Conservation (phyloP, 2,329 filamentous ascomycete species). For the Gliomastix tumulicola region DNA sequence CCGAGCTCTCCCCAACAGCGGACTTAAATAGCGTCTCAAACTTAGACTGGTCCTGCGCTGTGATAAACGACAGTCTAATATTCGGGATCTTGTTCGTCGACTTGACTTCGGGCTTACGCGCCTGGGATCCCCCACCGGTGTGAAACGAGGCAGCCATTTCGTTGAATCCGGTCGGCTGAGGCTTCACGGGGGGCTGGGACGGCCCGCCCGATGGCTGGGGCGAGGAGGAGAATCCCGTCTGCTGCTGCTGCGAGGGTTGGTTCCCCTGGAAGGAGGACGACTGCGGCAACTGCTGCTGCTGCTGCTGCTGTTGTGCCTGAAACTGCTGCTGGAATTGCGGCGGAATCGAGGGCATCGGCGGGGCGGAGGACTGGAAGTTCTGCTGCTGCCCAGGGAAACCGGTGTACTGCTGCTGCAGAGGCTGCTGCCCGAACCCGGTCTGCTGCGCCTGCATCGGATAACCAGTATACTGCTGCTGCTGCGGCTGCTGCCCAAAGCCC, state of each 20-base stretch:
- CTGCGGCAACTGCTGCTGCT: conserved; percentile 29
- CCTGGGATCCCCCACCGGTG: conserved; percentile 35
- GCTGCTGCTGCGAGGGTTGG: conserved; percentile 29
- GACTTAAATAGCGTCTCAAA: conserved; percentile 98
- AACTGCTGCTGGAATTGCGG: conserved; percentile 50
- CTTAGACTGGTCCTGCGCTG: conserved; percentile 87
- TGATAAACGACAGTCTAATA: conserved; percentile 92
- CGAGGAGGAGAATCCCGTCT: conserved; percentile 36
- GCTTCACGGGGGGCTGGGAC: conserved; percentile 51
- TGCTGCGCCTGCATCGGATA: conserved; percentile 42
- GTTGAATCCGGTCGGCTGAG: conserved; percentile 58
- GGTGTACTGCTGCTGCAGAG: conserved; percentile 61
- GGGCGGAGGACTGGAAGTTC: conserved; percentile 52
- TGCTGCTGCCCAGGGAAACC: conserved; percentile 54
- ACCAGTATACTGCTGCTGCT: conserved; percentile 52
- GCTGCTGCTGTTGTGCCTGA: conserved; percentile 34
- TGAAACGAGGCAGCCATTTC: conserved; percentile 64
- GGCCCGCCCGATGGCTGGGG: conserved; percentile 36
- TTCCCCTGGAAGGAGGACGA: conserved; percentile 21
- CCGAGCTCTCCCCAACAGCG: conserved; percentile 75
- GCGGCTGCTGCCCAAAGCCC: conserved; percentile 43
- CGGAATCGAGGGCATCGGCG: conserved; percentile 53
- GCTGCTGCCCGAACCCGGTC: conserved; percentile 44
- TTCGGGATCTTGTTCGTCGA: conserved; percentile 78
- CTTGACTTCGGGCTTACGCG: conserved; percentile 35